Conservation (phyloP, 179 eudicot species). For the Camellia oleifera region DNA sequence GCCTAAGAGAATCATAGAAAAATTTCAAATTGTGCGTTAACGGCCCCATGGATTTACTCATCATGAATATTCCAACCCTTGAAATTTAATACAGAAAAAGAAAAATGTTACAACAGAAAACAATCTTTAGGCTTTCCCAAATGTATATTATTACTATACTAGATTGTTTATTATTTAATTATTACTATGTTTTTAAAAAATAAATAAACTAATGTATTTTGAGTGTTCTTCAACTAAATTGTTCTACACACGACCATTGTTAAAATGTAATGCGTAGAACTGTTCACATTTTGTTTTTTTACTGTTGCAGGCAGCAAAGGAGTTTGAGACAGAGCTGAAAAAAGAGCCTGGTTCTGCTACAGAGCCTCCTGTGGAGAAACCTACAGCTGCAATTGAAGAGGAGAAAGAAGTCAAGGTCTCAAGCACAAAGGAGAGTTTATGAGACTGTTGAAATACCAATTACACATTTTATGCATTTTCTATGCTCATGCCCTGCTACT, state of each 20-base stretch:
- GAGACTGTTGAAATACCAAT: background rate
- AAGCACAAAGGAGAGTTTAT: slow-evolving; percentile 41
- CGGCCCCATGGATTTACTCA: too few species aligned
- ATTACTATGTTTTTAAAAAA: too few species aligned
- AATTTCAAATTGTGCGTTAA: too few species aligned
- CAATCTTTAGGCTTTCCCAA: too few species aligned
- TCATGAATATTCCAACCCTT: too few species aligned
- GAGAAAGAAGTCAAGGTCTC: slow-evolving; percentile 32
- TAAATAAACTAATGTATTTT: too few species aligned
- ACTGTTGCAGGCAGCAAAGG: slow-evolving; percentile 77
- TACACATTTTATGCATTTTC: background rate
- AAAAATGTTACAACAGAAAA: too few species aligned
- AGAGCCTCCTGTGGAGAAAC: slow-evolving; percentile 35
- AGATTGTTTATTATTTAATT: too few species aligned
- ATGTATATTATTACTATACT: too few species aligned
- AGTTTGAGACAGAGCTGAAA: slow-evolving; percentile 79
- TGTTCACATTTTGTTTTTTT: background rate
- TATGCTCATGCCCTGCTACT: background rate
- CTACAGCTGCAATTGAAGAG: slow-evolving; percentile 38
- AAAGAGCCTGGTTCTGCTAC: slow-evolving; percentile 49
- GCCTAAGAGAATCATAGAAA: too few species aligned
- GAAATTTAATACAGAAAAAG: too few species aligned
- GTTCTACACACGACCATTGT: background rate
- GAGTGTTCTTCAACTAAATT: background rate
- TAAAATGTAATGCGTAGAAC: background rate